Conservation (phyloP, 768 basidiomycete genomes). For the Kondoa malvinella region DNA sequence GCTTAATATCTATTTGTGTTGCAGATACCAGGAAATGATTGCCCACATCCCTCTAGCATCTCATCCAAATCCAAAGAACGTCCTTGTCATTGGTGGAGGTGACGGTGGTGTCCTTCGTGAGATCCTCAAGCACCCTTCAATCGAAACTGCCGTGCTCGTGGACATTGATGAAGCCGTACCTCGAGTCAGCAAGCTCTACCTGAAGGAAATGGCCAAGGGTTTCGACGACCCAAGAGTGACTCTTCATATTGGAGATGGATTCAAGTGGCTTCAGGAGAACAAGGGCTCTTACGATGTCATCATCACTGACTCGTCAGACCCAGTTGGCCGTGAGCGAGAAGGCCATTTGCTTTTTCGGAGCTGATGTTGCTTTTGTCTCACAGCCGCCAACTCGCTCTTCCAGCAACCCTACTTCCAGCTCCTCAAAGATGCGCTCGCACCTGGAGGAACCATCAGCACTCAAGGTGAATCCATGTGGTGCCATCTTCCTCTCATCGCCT, state of each 20-base stretch:
- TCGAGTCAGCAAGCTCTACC: slow-evolving; percentile 77
- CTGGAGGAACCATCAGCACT: slow-evolving; percentile 82
- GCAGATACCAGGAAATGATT: slow-evolving; percentile 94
- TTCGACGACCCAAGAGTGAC: slow-evolving; percentile 62
- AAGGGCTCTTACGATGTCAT: slow-evolving; percentile 70
- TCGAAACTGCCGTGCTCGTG: slow-evolving; percentile 82
- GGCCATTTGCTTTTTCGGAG: too few relatives aligned
- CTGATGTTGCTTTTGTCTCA: neutral
- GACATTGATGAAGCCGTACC: slow-evolving; percentile 99
- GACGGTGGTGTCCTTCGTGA: slow-evolving; percentile 97
- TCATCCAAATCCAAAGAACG: slow-evolving; percentile 88
- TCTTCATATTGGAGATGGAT: slow-evolving; percentile 81
- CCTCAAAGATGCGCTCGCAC: slow-evolving; percentile 69
- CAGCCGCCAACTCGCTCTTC: slow-evolving; percentile 71
- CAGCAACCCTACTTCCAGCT: slow-evolving; percentile 94
- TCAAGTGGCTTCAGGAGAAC: slow-evolving; percentile 86
- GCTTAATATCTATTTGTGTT: neutral
- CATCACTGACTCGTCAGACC: slow-evolving; percentile 35
- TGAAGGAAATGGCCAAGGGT: slow-evolving; percentile 82
- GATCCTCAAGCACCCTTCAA: slow-evolving; percentile 78
- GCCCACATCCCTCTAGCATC: slow-evolving; percentile 87
- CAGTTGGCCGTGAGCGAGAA: neutral
- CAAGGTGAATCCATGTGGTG: slow-evolving; percentile 94
- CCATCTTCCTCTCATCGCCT: slow-evolving; percentile 68
- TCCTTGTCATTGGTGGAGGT: slow-evolving; percentile 93